phyloP scores from a whole-genome alignment of 2,329 filamentous ascomycete species.

The Alternaria burnsii region DNA sequence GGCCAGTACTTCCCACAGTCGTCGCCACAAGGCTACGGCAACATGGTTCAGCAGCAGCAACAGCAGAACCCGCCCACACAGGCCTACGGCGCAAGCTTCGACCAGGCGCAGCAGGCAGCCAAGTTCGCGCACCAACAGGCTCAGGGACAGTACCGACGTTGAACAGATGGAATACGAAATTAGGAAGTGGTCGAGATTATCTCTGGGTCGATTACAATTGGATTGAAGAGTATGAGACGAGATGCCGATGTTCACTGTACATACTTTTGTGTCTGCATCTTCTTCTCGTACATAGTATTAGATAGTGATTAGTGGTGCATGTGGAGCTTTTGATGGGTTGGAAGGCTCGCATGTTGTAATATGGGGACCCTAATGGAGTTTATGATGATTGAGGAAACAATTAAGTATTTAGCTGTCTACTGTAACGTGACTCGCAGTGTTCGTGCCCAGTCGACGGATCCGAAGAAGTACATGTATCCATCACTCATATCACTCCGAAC shows the following conservation, averaged over 20 bases:
- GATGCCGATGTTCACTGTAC: conserved; percentile 12
- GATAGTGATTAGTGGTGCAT: background rate
- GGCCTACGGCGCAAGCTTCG: conserved; percentile 17
- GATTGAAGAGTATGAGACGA: conserved; percentile 2
- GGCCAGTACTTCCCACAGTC: conserved; percentile 29
- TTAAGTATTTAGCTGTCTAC: background rate
- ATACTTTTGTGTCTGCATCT: conserved; percentile 12
- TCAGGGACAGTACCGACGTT: conserved; percentile 14
- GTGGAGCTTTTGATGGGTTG: conserved; percentile 6
- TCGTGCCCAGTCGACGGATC: too few relatives aligned
- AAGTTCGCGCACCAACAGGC: conserved; percentile 13
- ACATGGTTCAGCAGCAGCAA: conserved; percentile 9
- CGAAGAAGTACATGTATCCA: too few relatives aligned
- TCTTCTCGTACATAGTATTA: conserved; percentile 4
- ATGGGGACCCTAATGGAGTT: background rate
- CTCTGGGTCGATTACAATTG: conserved; percentile 1
- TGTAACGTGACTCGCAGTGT: background rate
- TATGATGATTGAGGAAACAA: background rate
- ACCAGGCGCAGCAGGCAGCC: conserved; percentile 15
- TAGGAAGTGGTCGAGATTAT: background rate
- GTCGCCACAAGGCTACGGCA: conserved; percentile 41
- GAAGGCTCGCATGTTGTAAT: background rate
- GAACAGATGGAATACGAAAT: background rate
- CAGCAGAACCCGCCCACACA: conserved; percentile 13
- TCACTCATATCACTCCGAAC: too few relatives aligned